phyloP scores from a whole-genome alignment of 805 yeast genomes.

The Danielia reshetovae region DNA sequence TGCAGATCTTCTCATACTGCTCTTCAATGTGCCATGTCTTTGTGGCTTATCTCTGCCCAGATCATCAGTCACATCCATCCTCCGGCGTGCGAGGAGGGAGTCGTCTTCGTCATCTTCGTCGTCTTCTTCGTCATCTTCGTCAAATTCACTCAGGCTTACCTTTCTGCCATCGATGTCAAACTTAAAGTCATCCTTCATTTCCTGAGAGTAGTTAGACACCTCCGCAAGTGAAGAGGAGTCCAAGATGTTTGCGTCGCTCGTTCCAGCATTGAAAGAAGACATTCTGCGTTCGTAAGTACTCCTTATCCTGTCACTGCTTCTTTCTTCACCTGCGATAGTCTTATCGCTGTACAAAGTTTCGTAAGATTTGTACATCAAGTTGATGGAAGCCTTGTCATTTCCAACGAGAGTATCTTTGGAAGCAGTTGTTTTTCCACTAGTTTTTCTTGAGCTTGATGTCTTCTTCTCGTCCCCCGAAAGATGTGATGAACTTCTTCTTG shows the following conservation, averaged over 20 bases:
- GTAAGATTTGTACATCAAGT: conserved; percentile 25
- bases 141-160: conserved; percentile 2
- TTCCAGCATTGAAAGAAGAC: conserved; percentile 8
- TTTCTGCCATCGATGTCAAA: neutral
- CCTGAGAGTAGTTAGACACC: conserved; percentile 7
- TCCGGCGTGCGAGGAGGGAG: conserved; percentile 1
- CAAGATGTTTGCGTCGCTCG: conserved; percentile 16
- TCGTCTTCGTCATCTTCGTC: conserved; percentile 6
- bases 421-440: conserved; percentile 1
- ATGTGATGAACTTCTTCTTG: too few species aligned
- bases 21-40: conserved; percentile 9
- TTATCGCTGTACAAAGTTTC: conserved; percentile 13
- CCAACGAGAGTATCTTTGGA: conserved; percentile 27
- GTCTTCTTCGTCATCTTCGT: conserved; percentile 6
- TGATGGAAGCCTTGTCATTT: conserved; percentile 18
- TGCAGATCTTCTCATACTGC: conserved; percentile 16
- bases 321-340: conserved; percentile 5
- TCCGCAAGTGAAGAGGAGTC: conserved; percentile 22
- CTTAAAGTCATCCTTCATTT: conserved; percentile 1
- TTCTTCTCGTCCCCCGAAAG: neutral
- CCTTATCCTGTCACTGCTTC: too few species aligned
- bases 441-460: conserved; percentile 1
- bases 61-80: neutral
- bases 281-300: conserved; percentile 3
- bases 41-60: conserved; percentile 3